These are phyloP conservation scores for Aspergillus pseudoviridinutans DNA, from an alignment of 2,329 filamentous ascomycete species.

Conservation along the genomic window DNA sequence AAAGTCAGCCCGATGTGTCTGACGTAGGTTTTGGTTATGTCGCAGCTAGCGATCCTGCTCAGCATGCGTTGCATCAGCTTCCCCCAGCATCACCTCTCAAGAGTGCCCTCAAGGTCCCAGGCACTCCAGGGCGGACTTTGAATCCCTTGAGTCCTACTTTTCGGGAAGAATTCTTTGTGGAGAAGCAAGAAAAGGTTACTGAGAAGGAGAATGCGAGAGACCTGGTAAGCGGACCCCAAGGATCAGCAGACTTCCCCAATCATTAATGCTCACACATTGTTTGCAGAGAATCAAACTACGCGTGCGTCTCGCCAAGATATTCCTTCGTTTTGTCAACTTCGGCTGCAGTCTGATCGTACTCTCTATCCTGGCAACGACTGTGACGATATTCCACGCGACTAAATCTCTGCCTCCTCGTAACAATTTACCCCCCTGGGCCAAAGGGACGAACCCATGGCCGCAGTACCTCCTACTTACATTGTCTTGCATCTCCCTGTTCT, in stretches of 20 bases:
- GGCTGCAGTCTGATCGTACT: constrained; percentile 94
- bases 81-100: constrained; percentile 77
- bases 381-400: constrained; percentile 89
- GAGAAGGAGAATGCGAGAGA: constrained; percentile 86
- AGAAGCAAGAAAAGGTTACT: constrained; percentile 75
- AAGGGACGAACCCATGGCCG: constrained; percentile 77
- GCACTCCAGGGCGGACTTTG: constrained; percentile 69
- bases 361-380: constrained; percentile 80
- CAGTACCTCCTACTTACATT: constrained; percentile 79
- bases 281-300: constrained; percentile 83
- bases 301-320: constrained; percentile 88
- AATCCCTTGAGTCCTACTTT: constrained; percentile 91
- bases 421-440: constrained; percentile 79
- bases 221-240: constrained; percentile 59
- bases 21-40: constrained; percentile 95
- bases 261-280: constrained; percentile 36
- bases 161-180: constrained; percentile 77
- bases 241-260: neutral
- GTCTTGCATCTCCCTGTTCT: constrained; percentile 72
- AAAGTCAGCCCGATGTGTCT: constrained; percentile 57
- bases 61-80: constrained; percentile 51
- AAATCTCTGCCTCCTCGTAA: constrained; percentile 69
- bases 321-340: constrained; percentile 94
- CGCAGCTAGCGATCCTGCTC: constrained; percentile 50
- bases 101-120: constrained; percentile 84